Base-by-base conservation (phyloP, 2,329 filamentous ascomycete species). In the Colletotrichum orbiculare region DNA sequence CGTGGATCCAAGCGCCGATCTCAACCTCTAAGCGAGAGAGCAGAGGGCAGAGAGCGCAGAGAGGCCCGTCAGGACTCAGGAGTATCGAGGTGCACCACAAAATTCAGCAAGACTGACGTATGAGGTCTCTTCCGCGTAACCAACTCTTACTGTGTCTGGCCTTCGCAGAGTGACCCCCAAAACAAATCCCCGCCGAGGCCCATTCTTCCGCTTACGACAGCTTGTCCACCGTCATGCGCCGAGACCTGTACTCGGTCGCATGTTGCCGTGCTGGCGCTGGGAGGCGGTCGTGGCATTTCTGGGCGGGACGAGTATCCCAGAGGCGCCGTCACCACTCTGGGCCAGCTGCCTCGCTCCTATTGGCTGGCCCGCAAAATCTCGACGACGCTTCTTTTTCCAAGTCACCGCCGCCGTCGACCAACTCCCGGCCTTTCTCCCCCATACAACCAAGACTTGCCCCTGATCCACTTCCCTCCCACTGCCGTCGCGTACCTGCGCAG, bases 1-100 rank as follows among this genome's bases (percentile, higher is more conserved):
- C 45, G 56, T 64, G 61, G 61, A 61, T 45, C 61, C 61, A 55
- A 61, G 56, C 61, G 56, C 56, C 49, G 61, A 64, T 64, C 61
- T 50, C 61, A 61, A 64, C 61, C 56, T 64, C 46, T 42, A 60
- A 54, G 15, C 33, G 43, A 25, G 25, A 25, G 25, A 25, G 25
- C 25, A 25, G 25, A 25, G 25, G 4, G 25, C 25, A 25, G 25
- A 1, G 25, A 25, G 25, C 25, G 4, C 4, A 25, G 25, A 25
- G 25, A 25, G 25, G 25, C 4, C 25, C 25, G 25, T 25, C 25
- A 25, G 25, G 25, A 25, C 25, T 25, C 25, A 25, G 25, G 25
- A 25, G 25, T 5, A 25, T 25, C 25, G 25, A 4, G 25, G 1
- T 25, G 25, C 25, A 25, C 25, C 25, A 25, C 25, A 25, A 25